A percentile compares a stretch with the other conserved stretches of the same genome.
These are phyloP conservation scores for Aspergillus udagawae DNA, from an alignment of 2,329 filamentous ascomycete species.

Conservation along the genomic window DNA sequence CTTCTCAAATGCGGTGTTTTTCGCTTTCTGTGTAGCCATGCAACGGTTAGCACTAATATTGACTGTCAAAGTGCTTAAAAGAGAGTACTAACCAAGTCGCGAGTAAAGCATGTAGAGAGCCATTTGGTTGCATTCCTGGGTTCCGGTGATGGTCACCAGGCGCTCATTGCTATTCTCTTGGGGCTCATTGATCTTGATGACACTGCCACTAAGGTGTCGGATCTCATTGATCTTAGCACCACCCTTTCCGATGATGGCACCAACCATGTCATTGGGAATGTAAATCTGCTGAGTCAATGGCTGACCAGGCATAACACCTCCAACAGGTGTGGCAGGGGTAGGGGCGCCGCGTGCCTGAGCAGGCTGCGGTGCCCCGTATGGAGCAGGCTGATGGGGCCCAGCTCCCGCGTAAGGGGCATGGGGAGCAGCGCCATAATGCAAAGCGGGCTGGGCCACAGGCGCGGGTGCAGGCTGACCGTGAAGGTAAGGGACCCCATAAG, in stretches of 20 bases:
- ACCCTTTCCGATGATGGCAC: conserved; percentile 97
- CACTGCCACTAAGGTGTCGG: conserved; percentile 89
- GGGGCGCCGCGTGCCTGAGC: conserved; percentile 62
- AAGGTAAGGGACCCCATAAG: conserved; percentile 66
- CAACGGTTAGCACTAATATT: conserved; percentile 1
- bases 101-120: conserved; percentile 99
- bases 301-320: conserved; percentile 69
- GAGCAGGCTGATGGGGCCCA: conserved; percentile 72
- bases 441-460: conserved; percentile 59
- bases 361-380: conserved; percentile 61
- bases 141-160: conserved; percentile 94
- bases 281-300: conserved; percentile 97
- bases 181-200: conserved; percentile 99
- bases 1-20: conserved; percentile 63
- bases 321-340: conserved; percentile 62
- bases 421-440: conserved; percentile 77
- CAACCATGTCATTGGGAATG: conserved; percentile 99
- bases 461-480: conserved; percentile 59
- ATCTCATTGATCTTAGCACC: conserved; percentile 99
- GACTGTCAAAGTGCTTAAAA: background rate
- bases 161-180: conserved; percentile 99
- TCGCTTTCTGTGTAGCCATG: conserved; percentile 59
- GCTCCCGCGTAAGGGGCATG: conserved; percentile 72
- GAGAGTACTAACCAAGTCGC: conserved; percentile 66
- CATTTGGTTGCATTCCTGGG: conserved; percentile 98